Percentiles rank a stretch among this genome's conserved stretches.
These are phyloP conservation scores for Vitis amurensis DNA, from an alignment of 164 flowering plant species.

Conservation along the genomic window DNA sequence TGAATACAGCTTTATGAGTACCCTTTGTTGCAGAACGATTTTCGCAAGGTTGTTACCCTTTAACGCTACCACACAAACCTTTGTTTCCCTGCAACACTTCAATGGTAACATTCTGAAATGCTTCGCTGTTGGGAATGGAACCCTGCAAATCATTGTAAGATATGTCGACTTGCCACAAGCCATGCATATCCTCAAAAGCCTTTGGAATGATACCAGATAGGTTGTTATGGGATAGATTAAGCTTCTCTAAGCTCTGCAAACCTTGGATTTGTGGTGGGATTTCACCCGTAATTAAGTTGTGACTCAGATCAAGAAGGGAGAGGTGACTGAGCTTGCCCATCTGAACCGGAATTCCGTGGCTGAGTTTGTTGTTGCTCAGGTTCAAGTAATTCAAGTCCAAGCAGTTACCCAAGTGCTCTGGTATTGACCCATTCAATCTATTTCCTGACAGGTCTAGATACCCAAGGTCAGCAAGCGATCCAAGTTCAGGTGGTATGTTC, in stretches of 20 bases:
- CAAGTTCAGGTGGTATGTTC: too few relatives aligned
- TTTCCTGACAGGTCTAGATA: too few relatives aligned
- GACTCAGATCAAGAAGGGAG: conserved; percentile 4
- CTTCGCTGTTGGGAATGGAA: conserved; percentile 1
- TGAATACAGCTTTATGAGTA: not conserved
- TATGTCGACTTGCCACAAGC: conserved; percentile 6
- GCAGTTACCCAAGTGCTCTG: too few relatives aligned
- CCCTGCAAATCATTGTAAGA: conserved; percentile 14
- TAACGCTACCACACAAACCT: conserved; percentile 10
- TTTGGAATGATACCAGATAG: conserved; percentile 9
- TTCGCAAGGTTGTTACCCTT: conserved; percentile 2
- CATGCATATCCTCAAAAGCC: conserved; percentile 1
- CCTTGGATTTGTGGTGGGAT: not conserved
- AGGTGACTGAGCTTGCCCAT: not conserved
- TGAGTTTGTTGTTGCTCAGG: too few relatives aligned
- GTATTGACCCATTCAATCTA: too few relatives aligned
- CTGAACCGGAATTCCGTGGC: too few relatives aligned
- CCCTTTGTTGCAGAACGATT: not conserved
- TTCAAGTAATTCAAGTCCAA: too few relatives aligned
- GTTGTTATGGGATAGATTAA: not conserved
- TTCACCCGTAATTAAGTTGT: conserved; percentile 4
- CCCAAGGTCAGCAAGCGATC: too few relatives aligned
- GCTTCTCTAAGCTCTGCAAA: too few relatives aligned
- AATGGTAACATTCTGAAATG: not conserved
- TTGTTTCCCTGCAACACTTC: conserved; percentile 9